phyloP scores from a whole-genome alignment of 768 basidiomycete species.

The Boletus patriciae region DNA sequence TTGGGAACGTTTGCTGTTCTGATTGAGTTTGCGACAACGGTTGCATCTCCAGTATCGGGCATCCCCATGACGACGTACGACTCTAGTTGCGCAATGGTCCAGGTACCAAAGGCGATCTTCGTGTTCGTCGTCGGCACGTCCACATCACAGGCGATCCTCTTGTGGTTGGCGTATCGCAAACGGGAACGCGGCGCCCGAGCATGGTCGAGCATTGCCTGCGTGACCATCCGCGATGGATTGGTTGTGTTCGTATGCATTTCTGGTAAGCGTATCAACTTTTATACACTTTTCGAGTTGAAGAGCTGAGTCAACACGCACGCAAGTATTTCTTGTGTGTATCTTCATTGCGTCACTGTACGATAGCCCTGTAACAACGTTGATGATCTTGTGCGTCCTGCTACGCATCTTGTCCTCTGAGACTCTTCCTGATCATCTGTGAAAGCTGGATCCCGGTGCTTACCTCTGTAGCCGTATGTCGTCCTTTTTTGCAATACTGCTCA shows the following conservation, averaged over 20 bases:
- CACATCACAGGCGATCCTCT: slow-evolving; percentile 14
- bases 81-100: slow-evolving; percentile 8
- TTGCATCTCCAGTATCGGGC: background rate
- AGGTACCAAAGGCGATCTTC: background rate
- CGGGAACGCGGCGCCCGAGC: background rate
- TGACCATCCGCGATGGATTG: slow-evolving; percentile 27
- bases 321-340: slow-evolving; percentile 17
- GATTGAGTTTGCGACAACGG: slow-evolving; percentile 8
- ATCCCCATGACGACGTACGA: slow-evolving; percentile 15
- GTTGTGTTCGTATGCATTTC: slow-evolving; percentile 12
- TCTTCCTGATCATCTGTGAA: background rate
- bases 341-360: background rate
- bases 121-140: slow-evolving; percentile 9
- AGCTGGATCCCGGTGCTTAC: slow-evolving; percentile 22
- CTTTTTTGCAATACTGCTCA: background rate
- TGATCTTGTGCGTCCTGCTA: slow-evolving; percentile 13
- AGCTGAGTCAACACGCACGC: background rate
- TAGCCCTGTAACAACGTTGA: slow-evolving; percentile 1
- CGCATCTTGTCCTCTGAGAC: background rate
- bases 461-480: slow-evolving; percentile 21
- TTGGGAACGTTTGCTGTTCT: slow-evolving; percentile 9
- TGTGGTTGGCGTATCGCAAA: slow-evolving; percentile 21
- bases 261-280: slow-evolving; percentile 11
- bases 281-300: background rate
- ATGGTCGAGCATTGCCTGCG: slow-evolving; percentile 7